phyloP scores from a whole-genome alignment of 306 rosid species.

The Albizia julibrissin region DNA sequence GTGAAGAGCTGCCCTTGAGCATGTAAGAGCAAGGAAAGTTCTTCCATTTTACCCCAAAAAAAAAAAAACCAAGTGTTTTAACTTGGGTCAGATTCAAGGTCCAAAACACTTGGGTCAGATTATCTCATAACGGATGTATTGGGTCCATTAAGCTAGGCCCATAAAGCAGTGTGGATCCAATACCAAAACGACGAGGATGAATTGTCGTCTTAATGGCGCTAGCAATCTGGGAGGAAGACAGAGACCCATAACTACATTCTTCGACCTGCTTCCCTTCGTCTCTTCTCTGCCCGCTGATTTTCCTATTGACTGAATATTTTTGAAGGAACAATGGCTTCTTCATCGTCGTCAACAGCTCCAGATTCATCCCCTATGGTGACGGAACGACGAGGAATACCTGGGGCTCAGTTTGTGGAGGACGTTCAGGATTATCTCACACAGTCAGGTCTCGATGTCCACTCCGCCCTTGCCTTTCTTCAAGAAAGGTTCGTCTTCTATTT shows the following conservation, averaged over 20 bases:
- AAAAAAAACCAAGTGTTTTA: background rate
- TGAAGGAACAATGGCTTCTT: conserved; percentile 49
- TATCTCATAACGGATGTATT: background rate
- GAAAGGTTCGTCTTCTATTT: conserved; percentile 69
- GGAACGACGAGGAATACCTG: conserved; percentile 95
- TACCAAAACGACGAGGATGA: conserved; percentile 12
- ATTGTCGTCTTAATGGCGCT: background rate
- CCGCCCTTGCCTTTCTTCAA: conserved; percentile 89
- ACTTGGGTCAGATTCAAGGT: background rate
- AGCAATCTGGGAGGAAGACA: background rate
- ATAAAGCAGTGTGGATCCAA: background rate
- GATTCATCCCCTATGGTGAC: conserved; percentile 38
- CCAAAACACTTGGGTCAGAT: background rate
- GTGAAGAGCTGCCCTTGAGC: too few relatives aligned
- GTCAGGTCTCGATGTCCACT: conserved; percentile 68
- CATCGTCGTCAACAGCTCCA: conserved; percentile 45
- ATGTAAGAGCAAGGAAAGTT: too few relatives aligned
- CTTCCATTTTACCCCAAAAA: too few relatives aligned
- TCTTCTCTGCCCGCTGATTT: background rate
- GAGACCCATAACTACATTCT: background rate
- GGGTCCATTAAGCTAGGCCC: background rate
- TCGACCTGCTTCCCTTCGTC: background rate
- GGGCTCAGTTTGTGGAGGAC: conserved; percentile 89
- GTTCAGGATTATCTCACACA: conserved; percentile 81
- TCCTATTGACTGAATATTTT: background rate